phyloP scores from a whole-genome alignment of 345 rosid species.

The Kandelia obovata region DNA sequence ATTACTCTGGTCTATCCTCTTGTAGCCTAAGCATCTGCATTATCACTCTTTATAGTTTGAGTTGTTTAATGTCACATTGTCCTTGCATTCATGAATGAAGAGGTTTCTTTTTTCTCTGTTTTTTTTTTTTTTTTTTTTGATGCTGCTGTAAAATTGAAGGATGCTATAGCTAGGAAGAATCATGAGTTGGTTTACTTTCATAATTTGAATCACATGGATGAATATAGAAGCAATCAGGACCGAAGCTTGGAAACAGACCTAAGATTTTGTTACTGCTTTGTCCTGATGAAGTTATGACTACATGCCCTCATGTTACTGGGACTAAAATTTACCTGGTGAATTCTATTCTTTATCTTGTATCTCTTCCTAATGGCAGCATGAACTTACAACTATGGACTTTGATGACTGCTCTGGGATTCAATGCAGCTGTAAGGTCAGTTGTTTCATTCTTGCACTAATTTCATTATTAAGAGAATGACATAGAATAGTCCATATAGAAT shows the following conservation, averaged over 20 bases:
- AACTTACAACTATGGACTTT: conserved; percentile 43
- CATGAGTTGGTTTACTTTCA: conserved; percentile 77
- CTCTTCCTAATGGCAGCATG: conserved; percentile 36
- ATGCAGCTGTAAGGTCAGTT: conserved; percentile 48
- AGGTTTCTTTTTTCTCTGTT: conserved; percentile 78
- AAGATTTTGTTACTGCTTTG: not conserved
- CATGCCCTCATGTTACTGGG: too few species aligned
- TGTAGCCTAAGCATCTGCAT: not conserved
- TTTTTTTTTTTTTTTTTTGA: conserved; percentile 28
- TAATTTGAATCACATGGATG: conserved; percentile 68
- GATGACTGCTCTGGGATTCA: conserved; percentile 51
- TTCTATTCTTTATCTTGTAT: not conserved
- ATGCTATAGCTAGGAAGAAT: conserved; percentile 64
- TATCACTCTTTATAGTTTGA: conserved; percentile 11
- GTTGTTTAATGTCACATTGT: not conserved
- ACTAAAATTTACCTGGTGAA: too few species aligned
- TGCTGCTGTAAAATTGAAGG: conserved; percentile 88
- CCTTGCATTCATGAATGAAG: conserved; percentile 68
- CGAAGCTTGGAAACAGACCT: conserved; percentile 66
- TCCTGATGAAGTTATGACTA: too few species aligned
- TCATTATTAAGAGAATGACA: not conserved
- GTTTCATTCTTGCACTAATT: not conserved
- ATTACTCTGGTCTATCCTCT: too few species aligned
- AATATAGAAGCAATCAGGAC: conserved; percentile 84
- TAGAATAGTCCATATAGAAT: too few species aligned